Evolutionary conservation across 2,329 filamentous ascomycete genomes (phyloP).

Genomic region (Cladophialophora bantiana): DNA sequence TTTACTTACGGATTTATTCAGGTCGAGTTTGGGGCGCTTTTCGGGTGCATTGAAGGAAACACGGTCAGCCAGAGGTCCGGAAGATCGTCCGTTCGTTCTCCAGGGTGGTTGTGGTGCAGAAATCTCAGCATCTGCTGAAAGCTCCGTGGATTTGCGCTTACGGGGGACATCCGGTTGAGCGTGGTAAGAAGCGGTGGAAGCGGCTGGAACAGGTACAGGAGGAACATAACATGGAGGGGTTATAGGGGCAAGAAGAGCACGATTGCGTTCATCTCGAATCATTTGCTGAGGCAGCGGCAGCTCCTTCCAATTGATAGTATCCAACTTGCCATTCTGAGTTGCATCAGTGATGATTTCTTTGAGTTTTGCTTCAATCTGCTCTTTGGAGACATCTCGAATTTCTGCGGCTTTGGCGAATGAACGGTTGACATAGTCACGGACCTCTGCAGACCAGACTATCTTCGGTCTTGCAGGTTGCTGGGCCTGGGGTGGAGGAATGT

Average conservation of each 20-base stretch:
- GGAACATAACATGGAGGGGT: slow-evolving; percentile 37
- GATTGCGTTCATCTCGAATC: slow-evolving; percentile 72
- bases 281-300: slow-evolving; percentile 86
- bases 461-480: slow-evolving; percentile 60
- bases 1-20: slow-evolving; percentile 75
- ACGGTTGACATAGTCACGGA: slow-evolving; percentile 86
- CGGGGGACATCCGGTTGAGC: slow-evolving; percentile 55
- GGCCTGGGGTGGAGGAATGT: slow-evolving; percentile 42
- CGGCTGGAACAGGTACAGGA: slow-evolving; percentile 27
- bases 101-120: slow-evolving; percentile 67
- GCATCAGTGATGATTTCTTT: slow-evolving; percentile 85
- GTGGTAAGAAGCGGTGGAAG: slow-evolving; percentile 36
- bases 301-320: slow-evolving; percentile 79
- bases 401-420: slow-evolving; percentile 80
- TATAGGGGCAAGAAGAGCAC: slow-evolving; percentile 38
- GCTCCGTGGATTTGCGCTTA: slow-evolving; percentile 82
- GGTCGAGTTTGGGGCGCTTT: slow-evolving; percentile 58
- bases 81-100: slow-evolving; percentile 72
- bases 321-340: slow-evolving; percentile 74
- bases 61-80: slow-evolving; percentile 70
- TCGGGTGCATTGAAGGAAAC: slow-evolving; percentile 66
- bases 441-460: slow-evolving; percentile 80
- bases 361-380: slow-evolving; percentile 82
- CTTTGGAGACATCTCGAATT: slow-evolving; percentile 65
- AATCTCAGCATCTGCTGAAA: slow-evolving; percentile 62